Base-by-base conservation (phyloP, 139 green algal species). In the Closterium sp. region DNA sequence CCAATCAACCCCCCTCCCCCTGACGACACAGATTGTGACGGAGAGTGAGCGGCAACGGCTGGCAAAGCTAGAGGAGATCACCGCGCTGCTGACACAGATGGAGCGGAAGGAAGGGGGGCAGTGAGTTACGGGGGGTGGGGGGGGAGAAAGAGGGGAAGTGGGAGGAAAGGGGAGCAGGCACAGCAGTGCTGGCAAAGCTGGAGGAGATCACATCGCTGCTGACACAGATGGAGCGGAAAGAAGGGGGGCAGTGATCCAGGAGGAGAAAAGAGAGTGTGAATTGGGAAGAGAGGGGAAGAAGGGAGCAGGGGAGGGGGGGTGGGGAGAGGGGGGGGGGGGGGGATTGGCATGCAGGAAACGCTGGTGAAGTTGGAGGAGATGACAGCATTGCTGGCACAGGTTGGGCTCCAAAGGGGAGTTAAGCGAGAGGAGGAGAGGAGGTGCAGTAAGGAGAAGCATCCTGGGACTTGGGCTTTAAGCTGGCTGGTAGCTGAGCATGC, bases 41-140 rank as follows among this genome's bases (percentile, higher is more conserved):
- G 90, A 93, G 90, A 93, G 90, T 25, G 90, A 93, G 87, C 28
- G 31, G 25, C 19, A 86, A 88, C 90, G 90, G 33, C 36, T 93
- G 90, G 28, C 10, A 10, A 93, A 93, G 32, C 28, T 93, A 31
- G 90, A 93, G 25, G 90, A 93, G 2, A 88, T 93, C 10, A 91
- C 55, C 5, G 10, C 16, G 28, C 90, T 85, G 21, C 90, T 93
- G 35, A 38, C 34, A 28, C 43, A 83, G 43, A 91, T 91, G 89
- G 89, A 91, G 25, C 55, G 55, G 55, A 76, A 76, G 25, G 55
- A 76, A 76, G 55, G 55, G 55, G 55, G 55, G 16, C 55, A 76
- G 55, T 76, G 55, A 69, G 38, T 10, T 10, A 6, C 0, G 38
- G 38, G 6, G 36, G 36, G 36, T 55, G 4, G 36, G 36, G 36